Evolutionary conservation across 768 basidiomycete species (phyloP).

Genomic region (Hypholoma fasciculare): DNA sequence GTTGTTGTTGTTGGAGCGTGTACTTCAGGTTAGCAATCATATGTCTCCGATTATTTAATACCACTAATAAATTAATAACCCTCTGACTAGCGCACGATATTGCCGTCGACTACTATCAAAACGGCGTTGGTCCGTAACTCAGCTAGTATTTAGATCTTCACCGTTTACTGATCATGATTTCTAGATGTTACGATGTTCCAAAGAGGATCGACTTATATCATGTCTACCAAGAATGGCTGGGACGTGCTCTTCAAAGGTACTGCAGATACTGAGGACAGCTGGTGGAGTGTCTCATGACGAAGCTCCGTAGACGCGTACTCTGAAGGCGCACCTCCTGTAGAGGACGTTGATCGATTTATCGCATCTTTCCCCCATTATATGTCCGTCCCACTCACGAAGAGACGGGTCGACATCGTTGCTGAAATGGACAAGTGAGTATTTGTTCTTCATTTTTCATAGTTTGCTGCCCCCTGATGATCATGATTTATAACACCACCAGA

Average conservation of each 20-base stretch:
- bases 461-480: not conserved
- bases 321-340: slow-evolving; percentile 48
- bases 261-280: not conserved
- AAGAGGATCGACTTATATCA: slow-evolving; percentile 48
- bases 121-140: slow-evolving; percentile 29
- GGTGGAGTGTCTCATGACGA: not conserved
- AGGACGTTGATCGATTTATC: slow-evolving; percentile 50
- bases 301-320: slow-evolving; percentile 33
- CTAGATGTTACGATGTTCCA: slow-evolving; percentile 20
- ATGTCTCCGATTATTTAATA: not conserved
- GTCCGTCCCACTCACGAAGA: slow-evolving; percentile 19
- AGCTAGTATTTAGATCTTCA: not conserved
- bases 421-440: slow-evolving; percentile 35
- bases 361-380: slow-evolving; percentile 45
- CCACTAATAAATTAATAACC: too few relatives aligned
- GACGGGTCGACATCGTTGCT: slow-evolving; percentile 22
- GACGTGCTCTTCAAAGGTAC: slow-evolving; percentile 26
- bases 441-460: not conserved
- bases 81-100: slow-evolving; percentile 37
- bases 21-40: slow-evolving; percentile 43
- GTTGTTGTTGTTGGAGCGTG: slow-evolving; percentile 71
- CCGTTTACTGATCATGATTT: not conserved
- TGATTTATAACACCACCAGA: slow-evolving; percentile 12
- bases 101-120: slow-evolving; percentile 33
- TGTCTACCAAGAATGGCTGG: slow-evolving; percentile 42